These are phyloP conservation scores for Blastocystis hominis DNA, from an alignment of 352 stramenopile genomes.

Conservation along the genomic window DNA sequence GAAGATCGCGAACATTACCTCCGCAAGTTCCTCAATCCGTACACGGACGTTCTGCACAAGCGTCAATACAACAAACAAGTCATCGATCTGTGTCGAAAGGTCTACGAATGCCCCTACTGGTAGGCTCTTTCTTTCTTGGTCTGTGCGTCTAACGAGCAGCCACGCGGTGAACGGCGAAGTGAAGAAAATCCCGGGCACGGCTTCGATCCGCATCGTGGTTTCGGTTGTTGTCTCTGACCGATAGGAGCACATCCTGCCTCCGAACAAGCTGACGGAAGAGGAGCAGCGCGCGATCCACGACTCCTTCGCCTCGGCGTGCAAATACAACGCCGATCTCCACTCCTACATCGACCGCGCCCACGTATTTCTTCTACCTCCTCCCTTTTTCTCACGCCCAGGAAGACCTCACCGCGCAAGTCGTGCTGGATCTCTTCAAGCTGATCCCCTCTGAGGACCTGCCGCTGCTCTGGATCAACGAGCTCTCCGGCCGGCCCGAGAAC, in stretches of 20 bases:
- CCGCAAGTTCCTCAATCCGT: slow-evolving; percentile 72
- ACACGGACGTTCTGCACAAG: slow-evolving; percentile 70
- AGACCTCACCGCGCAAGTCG: slow-evolving; percentile 68
- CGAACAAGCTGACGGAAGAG: slow-evolving; percentile 25
- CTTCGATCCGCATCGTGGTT: slow-evolving; percentile 89
- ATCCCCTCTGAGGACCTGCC: slow-evolving; percentile 94
- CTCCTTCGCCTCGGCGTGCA: slow-evolving; percentile 57
- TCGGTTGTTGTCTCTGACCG: neutral
- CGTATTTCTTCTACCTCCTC: slow-evolving; percentile 43
- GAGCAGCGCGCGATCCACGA: slow-evolving; percentile 54
- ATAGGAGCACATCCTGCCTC: slow-evolving; percentile 74
- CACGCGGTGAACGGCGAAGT: slow-evolving; percentile 86
- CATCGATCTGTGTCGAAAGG: slow-evolving; percentile 89
- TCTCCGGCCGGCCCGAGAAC: slow-evolving; percentile 86
- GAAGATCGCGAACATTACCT: slow-evolving; percentile 76
- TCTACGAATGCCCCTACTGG: slow-evolving; percentile 84
- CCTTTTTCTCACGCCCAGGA: slow-evolving; percentile 51
- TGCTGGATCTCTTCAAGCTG: slow-evolving; percentile 82
- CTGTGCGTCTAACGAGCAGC: neutral
- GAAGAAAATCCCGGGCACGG: slow-evolving; percentile 86
- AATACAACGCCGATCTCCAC: slow-evolving; percentile 72
- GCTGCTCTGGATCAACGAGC: slow-evolving; percentile 87
- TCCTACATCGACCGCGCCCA: slow-evolving; percentile 75
- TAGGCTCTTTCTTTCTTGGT: neutral
- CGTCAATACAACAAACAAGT: slow-evolving; percentile 79